Conservation (phyloP, 441 rosid species). For the Adansonia rubrostipa region DNA sequence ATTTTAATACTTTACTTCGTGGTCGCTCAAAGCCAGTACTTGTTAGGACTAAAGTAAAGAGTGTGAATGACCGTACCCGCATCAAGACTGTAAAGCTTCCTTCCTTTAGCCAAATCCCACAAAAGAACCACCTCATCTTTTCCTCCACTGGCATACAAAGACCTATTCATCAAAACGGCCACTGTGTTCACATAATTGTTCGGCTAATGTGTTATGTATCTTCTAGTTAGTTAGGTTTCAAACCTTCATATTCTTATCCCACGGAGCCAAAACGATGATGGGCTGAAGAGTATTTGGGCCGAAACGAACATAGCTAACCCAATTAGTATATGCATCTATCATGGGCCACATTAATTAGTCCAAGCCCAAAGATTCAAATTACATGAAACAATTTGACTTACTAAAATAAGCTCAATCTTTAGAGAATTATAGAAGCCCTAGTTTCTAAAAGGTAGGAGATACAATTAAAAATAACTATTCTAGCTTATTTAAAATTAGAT, state of each 20-base stretch:
- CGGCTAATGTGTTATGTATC: background rate
- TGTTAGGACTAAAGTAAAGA: conserved; percentile 85
- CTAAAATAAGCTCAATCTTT: background rate
- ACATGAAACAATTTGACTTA: conserved; percentile 18
- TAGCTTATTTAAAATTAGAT: too few species aligned
- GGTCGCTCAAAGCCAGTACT: conserved; percentile 95
- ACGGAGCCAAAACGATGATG: background rate
- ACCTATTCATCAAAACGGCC: background rate
- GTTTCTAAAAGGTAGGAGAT: too few species aligned
- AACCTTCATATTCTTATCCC: background rate
- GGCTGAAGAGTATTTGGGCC: background rate
- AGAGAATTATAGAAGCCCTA: too few species aligned
- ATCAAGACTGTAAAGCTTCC: conserved; percentile 80
- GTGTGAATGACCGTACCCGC: conserved; percentile 76
- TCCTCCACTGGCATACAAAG: background rate
- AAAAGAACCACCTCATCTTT: conserved; percentile 52
- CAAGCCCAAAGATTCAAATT: background rate
- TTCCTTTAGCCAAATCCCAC: conserved; percentile 94
- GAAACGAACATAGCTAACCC: background rate
- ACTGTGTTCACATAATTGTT: background rate
- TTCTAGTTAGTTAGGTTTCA: background rate
- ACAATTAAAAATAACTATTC: too few species aligned
- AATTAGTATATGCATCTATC: background rate
- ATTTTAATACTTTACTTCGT: conserved; percentile 44
- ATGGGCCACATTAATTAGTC: background rate